Percentiles rank a stretch among this genome's conserved stretches.
These are phyloP conservation scores for Fulvia fulva DNA, from an alignment of 2,329 filamentous ascomycete species.

Conservation along the genomic window DNA sequence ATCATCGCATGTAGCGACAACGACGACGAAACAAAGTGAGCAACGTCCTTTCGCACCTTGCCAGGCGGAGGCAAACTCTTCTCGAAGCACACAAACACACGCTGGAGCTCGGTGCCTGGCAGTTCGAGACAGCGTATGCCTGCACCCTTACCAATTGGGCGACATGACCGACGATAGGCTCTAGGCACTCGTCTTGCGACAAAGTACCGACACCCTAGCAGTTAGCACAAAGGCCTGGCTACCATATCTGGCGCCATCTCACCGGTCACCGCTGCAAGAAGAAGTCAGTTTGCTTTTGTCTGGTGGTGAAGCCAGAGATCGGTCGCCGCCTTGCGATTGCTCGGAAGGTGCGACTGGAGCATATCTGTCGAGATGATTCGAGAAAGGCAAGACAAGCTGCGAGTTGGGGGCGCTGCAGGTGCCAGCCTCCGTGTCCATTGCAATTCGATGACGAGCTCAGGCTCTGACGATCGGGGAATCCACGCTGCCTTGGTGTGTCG, in stretches of 20 bases:
- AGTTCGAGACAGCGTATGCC: not conserved
- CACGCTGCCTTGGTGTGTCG: too few species aligned
- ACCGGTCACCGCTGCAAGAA: not conserved
- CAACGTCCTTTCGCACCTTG: not conserved
- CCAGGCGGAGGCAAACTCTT: not conserved
- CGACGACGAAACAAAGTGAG: not conserved
- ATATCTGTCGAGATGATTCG: not conserved
- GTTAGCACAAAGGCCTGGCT: not conserved
- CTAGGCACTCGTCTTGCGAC: not conserved
- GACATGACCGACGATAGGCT: not conserved
- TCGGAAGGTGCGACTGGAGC: not conserved
- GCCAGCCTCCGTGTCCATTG: not conserved
- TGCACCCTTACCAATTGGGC: not conserved
- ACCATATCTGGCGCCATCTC: not conserved
- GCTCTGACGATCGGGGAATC: not conserved
- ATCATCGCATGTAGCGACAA: not conserved
- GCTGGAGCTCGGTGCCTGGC: not conserved
- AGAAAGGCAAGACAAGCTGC: not conserved
- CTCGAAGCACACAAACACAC: not conserved
- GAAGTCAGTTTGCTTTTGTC: not conserved
- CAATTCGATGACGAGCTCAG: not conserved
- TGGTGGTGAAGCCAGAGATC: not conserved
- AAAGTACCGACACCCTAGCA: not conserved
- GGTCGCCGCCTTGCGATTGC: not conserved
- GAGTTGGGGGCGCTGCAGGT: not conserved